Conservation (phyloP, 768 basidiomycete genomes). For the Pilatotrama ljubarskyi region DNA sequence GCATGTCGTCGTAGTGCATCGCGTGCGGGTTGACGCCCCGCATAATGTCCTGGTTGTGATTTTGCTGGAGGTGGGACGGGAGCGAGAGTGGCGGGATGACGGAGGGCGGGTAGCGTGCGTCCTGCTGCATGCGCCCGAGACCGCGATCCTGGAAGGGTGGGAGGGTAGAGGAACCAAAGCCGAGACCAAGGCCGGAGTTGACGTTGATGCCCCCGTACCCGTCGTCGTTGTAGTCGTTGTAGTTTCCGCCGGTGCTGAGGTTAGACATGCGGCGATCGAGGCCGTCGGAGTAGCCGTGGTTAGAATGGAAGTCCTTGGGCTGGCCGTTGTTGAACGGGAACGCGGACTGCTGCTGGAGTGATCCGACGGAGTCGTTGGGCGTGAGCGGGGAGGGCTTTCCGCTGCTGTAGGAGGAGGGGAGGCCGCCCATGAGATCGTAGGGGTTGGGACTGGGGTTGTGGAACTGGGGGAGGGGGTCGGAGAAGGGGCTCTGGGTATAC, state of each 20-base stretch:
- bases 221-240: conserved; percentile 59
- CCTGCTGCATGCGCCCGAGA: conserved; percentile 26
- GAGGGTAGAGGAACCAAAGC: conserved; percentile 42
- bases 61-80: conserved; percentile 50
- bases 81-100: conserved; percentile 51
- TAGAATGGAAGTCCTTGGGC: conserved; percentile 56
- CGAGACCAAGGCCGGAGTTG: conserved; percentile 47
- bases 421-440: conserved; percentile 65
- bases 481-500: conserved; percentile 60
- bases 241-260: conserved; percentile 42
- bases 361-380: conserved; percentile 61
- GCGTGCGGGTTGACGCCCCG: conserved; percentile 72
- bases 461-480: conserved; percentile 61
- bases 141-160: conserved; percentile 55
- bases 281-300: conserved; percentile 55
- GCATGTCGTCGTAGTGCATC: conserved; percentile 57
- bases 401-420: conserved; percentile 65
- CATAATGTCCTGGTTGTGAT: conserved; percentile 54
- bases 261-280: conserved; percentile 60
- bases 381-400: conserved; percentile 79
- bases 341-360: conserved; percentile 53
- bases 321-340: conserved; percentile 44
- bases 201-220: conserved; percentile 57
- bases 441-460: conserved; percentile 50
- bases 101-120: conserved; percentile 41